Percentiles rank a stretch among this genome's conserved stretches.
These are phyloP conservation scores for Pseudogymnoascus sp. DNA, from an alignment of 2,329 filamentous ascomycete species.

Conservation along the genomic window DNA sequence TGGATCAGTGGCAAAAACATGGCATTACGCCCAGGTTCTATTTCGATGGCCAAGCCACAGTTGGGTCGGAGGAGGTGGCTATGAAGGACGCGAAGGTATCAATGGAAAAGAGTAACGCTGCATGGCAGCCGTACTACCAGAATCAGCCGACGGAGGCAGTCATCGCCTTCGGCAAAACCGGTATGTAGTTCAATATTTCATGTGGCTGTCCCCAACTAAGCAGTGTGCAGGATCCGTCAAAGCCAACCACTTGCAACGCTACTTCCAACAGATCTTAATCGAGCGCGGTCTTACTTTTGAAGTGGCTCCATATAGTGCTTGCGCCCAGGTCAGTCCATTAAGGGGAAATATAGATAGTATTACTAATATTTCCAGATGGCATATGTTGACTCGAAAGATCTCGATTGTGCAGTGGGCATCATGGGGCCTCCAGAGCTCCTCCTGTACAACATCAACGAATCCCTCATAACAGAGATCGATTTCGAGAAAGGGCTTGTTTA, in stretches of 20 bases:
- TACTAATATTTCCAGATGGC: conserved; percentile 49
- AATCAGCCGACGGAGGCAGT: conserved; percentile 75
- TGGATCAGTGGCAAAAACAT: conserved; percentile 61
- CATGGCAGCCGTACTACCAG: conserved; percentile 81
- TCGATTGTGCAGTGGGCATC: conserved; percentile 63
- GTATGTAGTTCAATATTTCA: conserved; percentile 37
- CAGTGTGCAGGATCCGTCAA: conserved; percentile 53
- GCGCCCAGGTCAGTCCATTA: conserved; percentile 59
- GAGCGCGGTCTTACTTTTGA: conserved; percentile 64
- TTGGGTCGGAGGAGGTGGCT: conserved; percentile 63
- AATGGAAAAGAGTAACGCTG: conserved; percentile 62
- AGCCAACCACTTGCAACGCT: conserved; percentile 64
- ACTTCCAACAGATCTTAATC: conserved; percentile 66
- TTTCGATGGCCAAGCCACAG: conserved; percentile 79
- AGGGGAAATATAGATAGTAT: not conserved
- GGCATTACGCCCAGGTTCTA: conserved; percentile 77
- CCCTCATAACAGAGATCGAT: conserved; percentile 55
- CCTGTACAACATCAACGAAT: conserved; percentile 72
- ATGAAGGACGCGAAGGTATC: conserved; percentile 57
- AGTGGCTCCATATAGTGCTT: conserved; percentile 79
- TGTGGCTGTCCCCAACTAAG: conserved; percentile 22
- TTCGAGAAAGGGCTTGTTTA: conserved; percentile 59
- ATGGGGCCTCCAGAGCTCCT: conserved; percentile 80
- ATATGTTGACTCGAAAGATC: conserved; percentile 62
- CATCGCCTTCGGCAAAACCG: conserved; percentile 73